Base-by-base conservation (phyloP, 2,329 filamentous ascomycete genomes). In the Cercospora sojina region DNA sequence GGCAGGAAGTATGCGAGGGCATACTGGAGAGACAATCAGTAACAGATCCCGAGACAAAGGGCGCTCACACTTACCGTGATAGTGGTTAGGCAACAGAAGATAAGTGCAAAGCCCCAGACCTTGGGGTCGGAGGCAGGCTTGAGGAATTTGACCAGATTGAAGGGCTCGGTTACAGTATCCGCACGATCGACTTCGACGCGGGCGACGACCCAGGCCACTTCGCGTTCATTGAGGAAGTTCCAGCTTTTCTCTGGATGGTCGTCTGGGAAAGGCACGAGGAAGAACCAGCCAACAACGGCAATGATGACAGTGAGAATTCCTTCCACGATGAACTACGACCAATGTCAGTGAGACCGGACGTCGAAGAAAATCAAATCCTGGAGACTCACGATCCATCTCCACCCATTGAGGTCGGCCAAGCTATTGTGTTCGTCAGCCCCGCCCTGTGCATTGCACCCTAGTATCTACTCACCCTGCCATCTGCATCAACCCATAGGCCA, bases 41-140 rank as follows among this genome's bases (percentile, higher is more conserved):
- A 41, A 41, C 3, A n/a, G 8, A 41, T 3, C 10, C 38, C 12
- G 10, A 3, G n/a, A 13, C 38, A n/a, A 12, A 41, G 3, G n/a
- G 38, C 10, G 10, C 12, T 41, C 7, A 41, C 10, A 27, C 20
- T 57, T 23, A 57, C 53, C 1, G 85, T 85, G 59, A 91, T 85
- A 10, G 90, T 91, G 0, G 91, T 92, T 1, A 86, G 86, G 77
- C 86, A 87, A 80, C 82, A 83, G 76, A 84, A 86, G 62, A 85
- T 82, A 73, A 84, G 67, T 0, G 82, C 84, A 66, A 84, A 86
- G 2, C 77, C 80, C 84, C 84, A 86, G 62, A 86, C 79, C 70
- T 86, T 86, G 62, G 80, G 72, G 67, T 86, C 84, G 0, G 78
- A 62, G 3, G 77, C 83, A 9, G 80, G 78, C 27, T 75, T 77